Conservation (phyloP, 768 basidiomycete species). For the Mycena galopus region DNA sequence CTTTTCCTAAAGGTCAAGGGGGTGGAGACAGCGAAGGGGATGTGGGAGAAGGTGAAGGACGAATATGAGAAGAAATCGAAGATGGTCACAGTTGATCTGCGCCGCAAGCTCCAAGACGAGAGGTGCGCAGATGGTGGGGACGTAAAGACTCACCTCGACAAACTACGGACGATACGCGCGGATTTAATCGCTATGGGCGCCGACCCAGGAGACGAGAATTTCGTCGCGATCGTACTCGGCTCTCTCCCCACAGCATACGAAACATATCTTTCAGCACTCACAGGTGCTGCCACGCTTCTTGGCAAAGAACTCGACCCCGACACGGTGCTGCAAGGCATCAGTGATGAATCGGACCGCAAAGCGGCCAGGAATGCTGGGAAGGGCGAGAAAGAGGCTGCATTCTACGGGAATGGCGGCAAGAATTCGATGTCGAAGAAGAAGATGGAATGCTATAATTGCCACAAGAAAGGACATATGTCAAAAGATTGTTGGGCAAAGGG, state of each 20-base stretch:
- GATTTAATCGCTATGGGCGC: not conserved
- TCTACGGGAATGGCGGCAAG: slow-evolving; percentile 12
- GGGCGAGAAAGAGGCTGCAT: slow-evolving; percentile 9
- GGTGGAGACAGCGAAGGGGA: too few species aligned
- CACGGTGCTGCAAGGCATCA: slow-evolving; percentile 6
- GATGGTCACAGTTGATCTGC: too few species aligned
- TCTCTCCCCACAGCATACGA: not conserved
- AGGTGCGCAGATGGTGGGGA: too few species aligned
- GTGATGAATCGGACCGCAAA: not conserved
- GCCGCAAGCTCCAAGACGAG: too few species aligned
- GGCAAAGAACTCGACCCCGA: not conserved
- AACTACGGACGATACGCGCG: not conserved
- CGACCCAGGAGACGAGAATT: not conserved
- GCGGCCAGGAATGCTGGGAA: not conserved
- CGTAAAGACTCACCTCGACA: too few species aligned
- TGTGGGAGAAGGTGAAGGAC: too few species aligned
- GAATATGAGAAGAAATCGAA: too few species aligned
- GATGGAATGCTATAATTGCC: slow-evolving; percentile 47
- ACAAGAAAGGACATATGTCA: slow-evolving; percentile 44
- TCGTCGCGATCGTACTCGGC: not conserved
- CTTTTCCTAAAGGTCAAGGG: too few species aligned
- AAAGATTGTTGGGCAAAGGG: slow-evolving; percentile 54
- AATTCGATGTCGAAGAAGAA: slow-evolving; percentile 7
- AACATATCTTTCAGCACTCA: not conserved
- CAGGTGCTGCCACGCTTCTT: not conserved